Evolutionary conservation across 2,329 filamentous ascomycete species (phyloP).

Genomic region (Trichophyton benhamiae): DNA sequence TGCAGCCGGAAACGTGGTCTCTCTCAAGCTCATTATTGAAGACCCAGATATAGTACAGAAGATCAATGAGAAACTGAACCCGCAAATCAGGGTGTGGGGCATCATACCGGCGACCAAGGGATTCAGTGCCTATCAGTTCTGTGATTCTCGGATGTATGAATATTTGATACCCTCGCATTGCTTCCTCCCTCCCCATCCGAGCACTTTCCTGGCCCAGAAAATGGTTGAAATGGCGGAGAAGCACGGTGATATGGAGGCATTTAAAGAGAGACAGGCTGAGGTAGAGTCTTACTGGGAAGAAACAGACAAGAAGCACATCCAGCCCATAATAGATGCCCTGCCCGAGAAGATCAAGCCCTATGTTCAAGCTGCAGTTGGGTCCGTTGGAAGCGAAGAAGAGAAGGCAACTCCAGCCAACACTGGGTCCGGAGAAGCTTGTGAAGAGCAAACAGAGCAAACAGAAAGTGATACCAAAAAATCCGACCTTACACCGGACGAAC

Average conservation of each 20-base stretch:
- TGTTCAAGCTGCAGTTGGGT: conserved; percentile 27
- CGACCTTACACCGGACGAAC: conserved; percentile 5
- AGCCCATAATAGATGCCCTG: conserved; percentile 46
- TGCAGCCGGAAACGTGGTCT: conserved; percentile 89
- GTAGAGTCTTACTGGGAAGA: conserved; percentile 71
- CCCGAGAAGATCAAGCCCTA: conserved; percentile 32
- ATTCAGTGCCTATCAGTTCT: conserved; percentile 90
- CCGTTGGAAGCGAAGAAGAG: background rate
- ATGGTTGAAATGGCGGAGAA: conserved; percentile 66
- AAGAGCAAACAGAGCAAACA: conserved; percentile 9
- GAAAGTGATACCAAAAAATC: conserved; percentile 10
- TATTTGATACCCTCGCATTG: conserved; percentile 91
- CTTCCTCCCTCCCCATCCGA: conserved; percentile 81
- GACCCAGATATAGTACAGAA: conserved; percentile 76
- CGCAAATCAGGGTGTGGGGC: conserved; percentile 91
- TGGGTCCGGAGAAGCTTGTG: background rate
- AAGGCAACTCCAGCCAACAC: background rate
- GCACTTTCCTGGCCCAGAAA: conserved; percentile 71
- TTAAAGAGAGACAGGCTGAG: conserved; percentile 59
- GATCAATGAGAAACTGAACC: conserved; percentile 74
- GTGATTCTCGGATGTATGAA: conserved; percentile 93
- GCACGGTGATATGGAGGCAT: conserved; percentile 57
- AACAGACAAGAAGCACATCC: conserved; percentile 67
- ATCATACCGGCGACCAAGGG: conserved; percentile 77
- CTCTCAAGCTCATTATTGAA: conserved; percentile 88